A percentile compares a stretch with the other conserved stretches of the same genome.
phyloP scores from a whole-genome alignment of 2,329 filamentous ascomycete species.

The Neonectria coccinea region DNA sequence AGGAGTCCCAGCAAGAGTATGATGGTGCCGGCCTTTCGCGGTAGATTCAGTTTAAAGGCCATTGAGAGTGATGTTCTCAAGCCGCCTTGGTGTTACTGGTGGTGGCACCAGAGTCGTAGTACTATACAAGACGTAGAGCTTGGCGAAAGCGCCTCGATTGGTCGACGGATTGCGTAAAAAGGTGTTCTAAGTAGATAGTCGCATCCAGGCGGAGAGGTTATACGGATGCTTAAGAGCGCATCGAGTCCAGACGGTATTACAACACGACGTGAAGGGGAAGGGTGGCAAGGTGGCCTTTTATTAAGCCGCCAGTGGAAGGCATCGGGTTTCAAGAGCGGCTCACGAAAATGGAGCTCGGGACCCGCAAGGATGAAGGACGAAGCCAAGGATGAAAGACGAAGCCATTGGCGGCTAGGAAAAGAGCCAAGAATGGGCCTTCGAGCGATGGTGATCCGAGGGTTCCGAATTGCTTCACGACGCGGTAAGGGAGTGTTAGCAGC shows the following conservation, averaged over 20 bases:
- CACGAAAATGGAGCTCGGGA: neutral
- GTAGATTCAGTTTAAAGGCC: conserved; percentile 12
- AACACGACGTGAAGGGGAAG: neutral
- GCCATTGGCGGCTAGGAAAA: conserved; percentile 6
- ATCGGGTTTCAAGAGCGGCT: conserved; percentile 6
- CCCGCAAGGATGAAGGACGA: neutral
- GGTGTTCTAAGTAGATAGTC: no score
- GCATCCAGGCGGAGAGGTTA: neutral
- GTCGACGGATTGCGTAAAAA: no score
- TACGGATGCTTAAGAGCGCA: neutral
- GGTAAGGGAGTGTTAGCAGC: conserved; percentile 17
- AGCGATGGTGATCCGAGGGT: conserved; percentile 38
- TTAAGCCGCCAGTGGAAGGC: conserved; percentile 12
- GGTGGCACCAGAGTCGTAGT: neutral
- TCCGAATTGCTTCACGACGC: conserved; percentile 46
- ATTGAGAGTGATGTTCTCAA: neutral
- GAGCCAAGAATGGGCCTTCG: conserved; percentile 1
- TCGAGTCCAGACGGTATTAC: neutral
- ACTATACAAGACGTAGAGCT: neutral
- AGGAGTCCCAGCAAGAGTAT: conserved; percentile 27
- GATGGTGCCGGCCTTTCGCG: conserved; percentile 11
- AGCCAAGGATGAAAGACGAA: neutral
- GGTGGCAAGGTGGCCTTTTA: conserved; percentile 10
- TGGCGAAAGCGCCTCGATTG: neutral
- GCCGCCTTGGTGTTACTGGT: no score